Conservation (phyloP, 495 filamentous ascomycete genomes). For the Immersiella caudata region DNA sequence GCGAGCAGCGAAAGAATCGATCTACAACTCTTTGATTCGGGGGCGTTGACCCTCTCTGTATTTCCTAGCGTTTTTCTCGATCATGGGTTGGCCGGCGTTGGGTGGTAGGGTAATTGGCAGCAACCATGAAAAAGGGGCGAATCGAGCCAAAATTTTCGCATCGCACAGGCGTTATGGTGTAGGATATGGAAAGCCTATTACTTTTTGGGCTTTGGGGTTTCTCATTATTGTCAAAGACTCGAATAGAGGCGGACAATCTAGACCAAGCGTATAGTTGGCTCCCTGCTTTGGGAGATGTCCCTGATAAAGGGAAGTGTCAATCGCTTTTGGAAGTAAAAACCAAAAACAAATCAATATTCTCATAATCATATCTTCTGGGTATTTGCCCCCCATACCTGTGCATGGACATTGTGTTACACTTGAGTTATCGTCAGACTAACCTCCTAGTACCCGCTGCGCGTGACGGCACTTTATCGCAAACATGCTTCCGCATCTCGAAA, state of each 20-base stretch:
- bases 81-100: slow-evolving; percentile 2
- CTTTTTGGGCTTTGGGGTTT: background rate
- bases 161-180: background rate
- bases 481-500: background rate
- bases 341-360: background rate
- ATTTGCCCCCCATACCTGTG: background rate
- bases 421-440: background rate
- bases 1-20: background rate
- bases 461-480: slow-evolving; percentile 2
- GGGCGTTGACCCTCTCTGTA: slow-evolving; percentile 4
- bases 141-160: background rate
- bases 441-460: background rate
- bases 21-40: background rate
- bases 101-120: background rate
- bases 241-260: background rate
- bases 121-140: background rate
- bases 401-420: background rate
- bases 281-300: background rate
- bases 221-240: background rate
- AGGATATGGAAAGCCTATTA: background rate
- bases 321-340: background rate
- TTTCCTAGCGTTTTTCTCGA: slow-evolving; percentile 5
- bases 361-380: background rate
- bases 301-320: background rate
- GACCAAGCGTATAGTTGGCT: background rate